Evolutionary conservation across 2,329 filamentous ascomycete genomes (phyloP).

Genomic region (Epichloe gansuensis): DNA sequence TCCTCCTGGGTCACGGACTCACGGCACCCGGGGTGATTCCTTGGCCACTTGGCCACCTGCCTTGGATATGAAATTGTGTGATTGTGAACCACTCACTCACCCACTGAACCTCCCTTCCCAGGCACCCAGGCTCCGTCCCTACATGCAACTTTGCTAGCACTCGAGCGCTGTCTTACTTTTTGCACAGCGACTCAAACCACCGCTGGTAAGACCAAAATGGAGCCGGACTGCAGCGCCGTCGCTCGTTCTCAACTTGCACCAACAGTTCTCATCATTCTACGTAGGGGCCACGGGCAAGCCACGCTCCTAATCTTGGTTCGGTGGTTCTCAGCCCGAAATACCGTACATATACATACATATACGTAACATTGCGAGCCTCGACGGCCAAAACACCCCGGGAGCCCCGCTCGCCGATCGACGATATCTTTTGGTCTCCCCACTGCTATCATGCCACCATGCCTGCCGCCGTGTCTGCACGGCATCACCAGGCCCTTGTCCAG

Average conservation of each 20-base stretch:
- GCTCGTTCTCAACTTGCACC: neutral
- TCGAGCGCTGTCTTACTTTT: neutral
- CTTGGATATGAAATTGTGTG: neutral
- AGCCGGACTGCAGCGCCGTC: neutral
- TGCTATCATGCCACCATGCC: neutral
- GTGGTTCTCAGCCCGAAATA: neutral
- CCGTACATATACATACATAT: no score
- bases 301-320: no score
- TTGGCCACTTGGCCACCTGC: neutral
- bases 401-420: slow-evolving; percentile 4
- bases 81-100: no score
- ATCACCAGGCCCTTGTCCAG: neutral
- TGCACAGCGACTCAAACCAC: neutral
- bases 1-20: neutral
- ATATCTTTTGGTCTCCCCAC: neutral
- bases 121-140: neutral
- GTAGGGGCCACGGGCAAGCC: neutral
- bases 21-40: neutral
- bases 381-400: slow-evolving; percentile 1
- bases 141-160: neutral
- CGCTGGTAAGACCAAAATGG: neutral
- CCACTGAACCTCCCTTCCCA: neutral
- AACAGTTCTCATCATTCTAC: no score
- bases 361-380: no score
- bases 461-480: slow-evolving; percentile 4